Evolutionary conservation across 306 rosid genomes (phyloP).

Genomic region (Benincasa hispida): DNA sequence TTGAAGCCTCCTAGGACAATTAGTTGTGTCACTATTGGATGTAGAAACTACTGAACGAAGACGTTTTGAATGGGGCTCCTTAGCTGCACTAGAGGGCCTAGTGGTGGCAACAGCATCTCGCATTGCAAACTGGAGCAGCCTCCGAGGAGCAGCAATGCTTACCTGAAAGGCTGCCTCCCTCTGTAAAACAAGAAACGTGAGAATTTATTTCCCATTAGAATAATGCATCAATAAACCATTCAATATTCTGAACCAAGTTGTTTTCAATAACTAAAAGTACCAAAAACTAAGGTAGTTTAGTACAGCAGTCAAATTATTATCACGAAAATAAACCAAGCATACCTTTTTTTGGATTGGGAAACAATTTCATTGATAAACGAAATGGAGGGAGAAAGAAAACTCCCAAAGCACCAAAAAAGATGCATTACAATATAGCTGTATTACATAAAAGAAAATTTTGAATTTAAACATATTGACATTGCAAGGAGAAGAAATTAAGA

Average conservation of each 20-base stretch:
- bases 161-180: conserved; percentile 15
- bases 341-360: not conserved
- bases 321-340: not conserved
- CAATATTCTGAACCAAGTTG: not conserved
- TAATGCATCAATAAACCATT: not conserved
- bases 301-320: not conserved
- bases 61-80: conserved; percentile 65
- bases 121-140: conserved; percentile 83
- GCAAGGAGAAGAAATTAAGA: not conserved
- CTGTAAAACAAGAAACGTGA: conserved; percentile 29
- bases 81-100: conserved; percentile 28
- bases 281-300: not conserved
- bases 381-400: not conserved
- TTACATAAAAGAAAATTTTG: not conserved
- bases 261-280: not conserved
- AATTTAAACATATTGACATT: not conserved
- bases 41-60: conserved; percentile 87
- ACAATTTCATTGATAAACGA: not conserved
- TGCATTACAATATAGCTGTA: not conserved
- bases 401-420: not conserved
- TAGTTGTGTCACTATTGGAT: conserved; percentile 39
- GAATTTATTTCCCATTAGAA: conserved; percentile 1
- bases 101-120: conserved; percentile 78
- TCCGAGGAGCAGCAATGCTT: conserved; percentile 56
- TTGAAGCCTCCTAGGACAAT: conserved; percentile 37